phyloP scores from a whole-genome alignment of 2,329 filamentous ascomycete species.

The Venturiaceae sp. region DNA sequence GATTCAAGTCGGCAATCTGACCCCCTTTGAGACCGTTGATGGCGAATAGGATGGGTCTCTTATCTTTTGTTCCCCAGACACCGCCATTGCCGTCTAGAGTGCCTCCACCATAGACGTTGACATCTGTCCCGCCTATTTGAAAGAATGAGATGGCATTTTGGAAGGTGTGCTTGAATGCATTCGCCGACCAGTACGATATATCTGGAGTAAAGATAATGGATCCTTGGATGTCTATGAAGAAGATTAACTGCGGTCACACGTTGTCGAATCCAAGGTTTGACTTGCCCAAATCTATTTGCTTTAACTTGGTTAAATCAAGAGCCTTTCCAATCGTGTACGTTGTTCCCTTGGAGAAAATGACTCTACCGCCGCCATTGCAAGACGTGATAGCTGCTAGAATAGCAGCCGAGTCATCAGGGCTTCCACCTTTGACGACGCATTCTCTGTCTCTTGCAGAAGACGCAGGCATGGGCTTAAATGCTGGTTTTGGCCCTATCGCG shows the following conservation, averaged over 20 bases:
- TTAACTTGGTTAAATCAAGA: constrained; percentile 51
- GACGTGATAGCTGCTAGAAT: constrained; percentile 46
- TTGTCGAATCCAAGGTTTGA: too few relatives aligned
- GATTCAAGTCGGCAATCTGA: constrained; percentile 48
- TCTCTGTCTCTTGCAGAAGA: constrained; percentile 25
- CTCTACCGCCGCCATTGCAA: constrained; percentile 55
- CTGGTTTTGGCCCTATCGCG: constrained; percentile 1
- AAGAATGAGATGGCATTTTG: constrained; percentile 61
- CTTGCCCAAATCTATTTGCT: constrained; percentile 46
- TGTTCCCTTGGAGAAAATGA: constrained; percentile 45
- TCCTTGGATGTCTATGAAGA: constrained; percentile 43
- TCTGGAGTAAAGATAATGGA: constrained; percentile 55
- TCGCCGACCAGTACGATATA: constrained; percentile 57
- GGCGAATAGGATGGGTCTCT: constrained; percentile 50
- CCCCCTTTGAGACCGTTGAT: constrained; percentile 48
- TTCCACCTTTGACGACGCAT: constrained; percentile 28
- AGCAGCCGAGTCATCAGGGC: constrained; percentile 39
- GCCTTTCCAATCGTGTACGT: constrained; percentile 55
- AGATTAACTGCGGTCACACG: too few relatives aligned
- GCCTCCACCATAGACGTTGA: constrained; percentile 59
- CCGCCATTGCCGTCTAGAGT: constrained; percentile 56
- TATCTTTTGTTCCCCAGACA: constrained; percentile 49
- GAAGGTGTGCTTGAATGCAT: constrained; percentile 54
- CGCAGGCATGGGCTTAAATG: constrained; percentile 18
- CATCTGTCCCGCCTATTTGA: constrained; percentile 54